Percentiles rank a stretch among this genome's conserved stretches.
Evolutionary conservation across 192 early-diverging fungal genomes (phyloP).

Genomic region (Haplosporangium gracile): DNA sequence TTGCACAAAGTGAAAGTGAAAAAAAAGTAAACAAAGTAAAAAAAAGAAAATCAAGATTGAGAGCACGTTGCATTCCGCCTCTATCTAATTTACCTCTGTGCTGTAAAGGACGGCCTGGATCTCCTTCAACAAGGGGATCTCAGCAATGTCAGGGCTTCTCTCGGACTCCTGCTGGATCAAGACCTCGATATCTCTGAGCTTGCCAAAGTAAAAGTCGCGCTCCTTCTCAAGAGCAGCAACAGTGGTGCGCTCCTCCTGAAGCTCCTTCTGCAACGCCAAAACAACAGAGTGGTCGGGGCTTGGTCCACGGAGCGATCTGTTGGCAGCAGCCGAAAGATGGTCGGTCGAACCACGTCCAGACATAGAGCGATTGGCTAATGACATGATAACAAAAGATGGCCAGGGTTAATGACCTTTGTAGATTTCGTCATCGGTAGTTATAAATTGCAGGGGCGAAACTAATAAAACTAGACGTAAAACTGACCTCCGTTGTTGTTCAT

Average conservation of each 20-base stretch:
- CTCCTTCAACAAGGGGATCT: constrained; percentile 74
- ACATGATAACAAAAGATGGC: neutral
- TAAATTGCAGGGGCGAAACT: neutral
- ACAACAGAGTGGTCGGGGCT: constrained; percentile 72
- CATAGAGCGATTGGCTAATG: constrained; percentile 49
- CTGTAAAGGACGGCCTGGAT: constrained; percentile 94
- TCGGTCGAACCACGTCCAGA: constrained; percentile 25
- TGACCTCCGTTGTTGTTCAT: constrained; percentile 61
- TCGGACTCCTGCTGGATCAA: constrained; percentile 87
- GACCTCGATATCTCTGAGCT: constrained; percentile 95
- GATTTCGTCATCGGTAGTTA: neutral
- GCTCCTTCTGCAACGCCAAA: constrained; percentile 81
- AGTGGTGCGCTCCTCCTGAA: constrained; percentile 84
- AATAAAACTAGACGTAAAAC: neutral
- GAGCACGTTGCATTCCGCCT: neutral
- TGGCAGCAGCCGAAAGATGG: constrained; percentile 31
- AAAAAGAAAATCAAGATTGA: constrained; percentile 5
- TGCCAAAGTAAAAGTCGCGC: constrained; percentile 97
- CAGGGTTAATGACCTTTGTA: neutral
- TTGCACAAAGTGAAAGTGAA: neutral
- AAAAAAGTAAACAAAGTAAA: neutral
- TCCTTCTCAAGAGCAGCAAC: constrained; percentile 96
- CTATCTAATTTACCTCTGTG: constrained; percentile 70
- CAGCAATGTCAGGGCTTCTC: constrained; percentile 59
- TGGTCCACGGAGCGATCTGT: constrained; percentile 48